Percentiles rank a stretch among this genome's conserved stretches.
Evolutionary conservation across 2,329 filamentous ascomycete species (phyloP).

Genomic region (Zasmidium angulare): DNA sequence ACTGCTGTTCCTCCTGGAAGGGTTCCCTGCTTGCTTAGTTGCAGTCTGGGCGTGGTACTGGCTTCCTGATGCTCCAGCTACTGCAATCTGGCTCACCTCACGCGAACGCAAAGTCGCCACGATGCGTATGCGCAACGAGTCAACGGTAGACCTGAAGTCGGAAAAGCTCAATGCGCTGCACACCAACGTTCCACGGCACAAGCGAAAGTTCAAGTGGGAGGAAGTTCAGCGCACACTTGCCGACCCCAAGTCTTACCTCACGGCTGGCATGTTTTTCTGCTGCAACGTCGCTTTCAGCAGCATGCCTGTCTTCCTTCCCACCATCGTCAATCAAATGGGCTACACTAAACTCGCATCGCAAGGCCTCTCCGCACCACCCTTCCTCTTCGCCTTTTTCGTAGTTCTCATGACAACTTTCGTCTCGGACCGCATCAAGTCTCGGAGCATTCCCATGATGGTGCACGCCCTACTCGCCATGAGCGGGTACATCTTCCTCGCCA

Average conservation of each 20-base stretch:
- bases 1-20: conserved; percentile 80
- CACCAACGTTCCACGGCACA: conserved; percentile 20
- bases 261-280: conserved; percentile 80
- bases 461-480: conserved; percentile 66
- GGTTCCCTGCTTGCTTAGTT: conserved; percentile 76
- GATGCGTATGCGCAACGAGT: conserved; percentile 61
- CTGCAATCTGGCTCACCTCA: conserved; percentile 42
- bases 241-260: conserved; percentile 72
- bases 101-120: conserved; percentile 64
- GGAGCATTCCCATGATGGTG: conserved; percentile 66
- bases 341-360: conserved; percentile 68
- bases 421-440: conserved; percentile 65
- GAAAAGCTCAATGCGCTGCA: conserved; percentile 6
- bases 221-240: conserved; percentile 60
- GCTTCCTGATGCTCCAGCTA: conserved; percentile 71
- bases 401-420: conserved; percentile 71
- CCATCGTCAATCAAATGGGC: conserved; percentile 61
- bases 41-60: conserved; percentile 71
- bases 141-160: neutral
- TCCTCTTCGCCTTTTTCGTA: conserved; percentile 69
- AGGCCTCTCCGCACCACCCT: conserved; percentile 78
- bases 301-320: conserved; percentile 83
- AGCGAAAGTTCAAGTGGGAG: conserved; percentile 41
- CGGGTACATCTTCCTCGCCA: conserved; percentile 48
- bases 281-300: conserved; percentile 86